Base-by-base conservation (phyloP, 768 basidiomycete species). In the Trametes coccinea region DNA sequence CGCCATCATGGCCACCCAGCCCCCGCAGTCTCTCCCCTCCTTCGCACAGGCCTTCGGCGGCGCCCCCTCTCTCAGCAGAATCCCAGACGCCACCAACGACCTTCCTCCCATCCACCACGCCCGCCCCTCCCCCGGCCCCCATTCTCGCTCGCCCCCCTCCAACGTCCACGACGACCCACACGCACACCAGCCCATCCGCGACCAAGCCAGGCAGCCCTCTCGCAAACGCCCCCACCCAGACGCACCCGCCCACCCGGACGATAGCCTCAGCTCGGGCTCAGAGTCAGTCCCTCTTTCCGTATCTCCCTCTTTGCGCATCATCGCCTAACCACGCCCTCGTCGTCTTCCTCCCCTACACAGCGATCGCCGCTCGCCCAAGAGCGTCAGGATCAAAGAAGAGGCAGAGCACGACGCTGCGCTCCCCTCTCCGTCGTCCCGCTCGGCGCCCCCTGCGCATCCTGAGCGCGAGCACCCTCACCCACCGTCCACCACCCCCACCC, bases 21-120 rank as follows among this genome's bases (percentile, higher is more conserved):
- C 76, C 62, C 75, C 78, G 62, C 87, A 86, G 72, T 86, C 89
- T 9, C 83, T 92, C 41, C 90, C 90, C 43, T 88, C 90, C 45
- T 92, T 92, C 73, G 85, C 87, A 2, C 86, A 89, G 76, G 84
- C 90, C 0, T 92, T 92, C 22, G 22, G 22, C 76, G 84, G 81
- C 71, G 76, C 67, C 53, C 80, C 82, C 1, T 84, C 85, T 5
- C 74, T 89, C 56, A 77, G 71, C 73, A 79, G 74, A 61, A 78
- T 85, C 22, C 72, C 82, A 1, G 71, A 77, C 39, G 75, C 76
- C 58, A 82, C 75, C 73, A 87, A 85, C 72, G 75, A 72, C 44
- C 77, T 90, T 3, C 88, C 89, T 10, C 89, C 88, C 56, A 88
- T 90, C 22, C 22, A 22, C 22, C 22, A 22, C 22, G 22, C 22